Conservation (phyloP, 2,329 filamentous ascomycete genomes). For the Dactylella cylindrospora region DNA sequence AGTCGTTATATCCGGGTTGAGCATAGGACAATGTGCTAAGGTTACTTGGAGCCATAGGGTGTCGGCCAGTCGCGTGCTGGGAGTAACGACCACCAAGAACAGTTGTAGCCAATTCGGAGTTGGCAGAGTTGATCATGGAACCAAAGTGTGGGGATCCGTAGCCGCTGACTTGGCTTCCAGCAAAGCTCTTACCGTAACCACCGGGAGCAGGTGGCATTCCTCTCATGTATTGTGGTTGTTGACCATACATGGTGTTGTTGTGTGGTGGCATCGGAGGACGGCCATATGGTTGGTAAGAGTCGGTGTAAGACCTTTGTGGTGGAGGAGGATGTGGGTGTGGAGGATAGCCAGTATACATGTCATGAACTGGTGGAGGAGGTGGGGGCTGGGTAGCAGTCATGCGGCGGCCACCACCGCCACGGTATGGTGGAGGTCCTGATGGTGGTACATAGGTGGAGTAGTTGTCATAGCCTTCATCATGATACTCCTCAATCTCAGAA, state of each 20-base stretch:
- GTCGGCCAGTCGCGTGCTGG: slow-evolving; percentile 13
- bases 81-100: slow-evolving; percentile 36
- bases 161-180: slow-evolving; percentile 21
- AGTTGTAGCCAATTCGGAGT: slow-evolving; percentile 30
- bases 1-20: slow-evolving; percentile 23
- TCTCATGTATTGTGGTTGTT: slow-evolving; percentile 7
- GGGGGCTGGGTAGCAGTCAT: slow-evolving; percentile 22
- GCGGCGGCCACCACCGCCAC: slow-evolving; percentile 33
- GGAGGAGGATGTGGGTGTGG: slow-evolving; percentile 20
- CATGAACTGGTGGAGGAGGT: slow-evolving; percentile 14
- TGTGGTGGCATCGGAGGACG: slow-evolving; percentile 15
- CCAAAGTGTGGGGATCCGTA: slow-evolving; percentile 38
- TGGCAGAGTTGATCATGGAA: slow-evolving; percentile 34
- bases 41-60: slow-evolving; percentile 24
- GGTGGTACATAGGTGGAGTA: slow-evolving; percentile 31
- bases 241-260: slow-evolving; percentile 32
- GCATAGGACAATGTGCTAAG: slow-evolving; percentile 36
- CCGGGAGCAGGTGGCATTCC: slow-evolving; percentile 9
- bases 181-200: slow-evolving; percentile 25
- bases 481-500: slow-evolving; percentile 41
- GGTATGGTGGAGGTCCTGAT: slow-evolving; percentile 28
- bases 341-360: slow-evolving; percentile 18
- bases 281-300: slow-evolving; percentile 21
- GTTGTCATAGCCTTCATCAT: slow-evolving; percentile 39
- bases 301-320: slow-evolving; percentile 20